Percentiles rank a stretch among this genome's conserved stretches.
These are phyloP conservation scores for Pichia insulana DNA, from an alignment of 805 yeast species.

Conservation along the genomic window DNA sequence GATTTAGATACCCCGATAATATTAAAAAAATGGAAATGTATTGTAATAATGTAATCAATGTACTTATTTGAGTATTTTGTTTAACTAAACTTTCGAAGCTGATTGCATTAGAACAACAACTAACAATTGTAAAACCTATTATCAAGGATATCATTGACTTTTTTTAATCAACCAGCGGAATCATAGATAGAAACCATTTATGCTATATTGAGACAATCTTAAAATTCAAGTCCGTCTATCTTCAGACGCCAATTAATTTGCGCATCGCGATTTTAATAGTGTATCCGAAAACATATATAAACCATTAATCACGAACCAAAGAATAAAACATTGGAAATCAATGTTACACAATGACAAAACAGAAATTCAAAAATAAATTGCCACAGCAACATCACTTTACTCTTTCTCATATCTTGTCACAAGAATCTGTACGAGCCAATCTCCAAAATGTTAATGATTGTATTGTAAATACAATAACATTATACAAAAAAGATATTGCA, in stretches of 20 bases:
- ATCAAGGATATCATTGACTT: constrained; percentile 1
- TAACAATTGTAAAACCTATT: constrained; percentile 45
- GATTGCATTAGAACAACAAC: constrained; percentile 66
- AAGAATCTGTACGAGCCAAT: neutral
- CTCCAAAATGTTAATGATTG: constrained; percentile 17
- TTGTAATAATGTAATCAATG: constrained; percentile 49
- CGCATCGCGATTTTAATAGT: no score
- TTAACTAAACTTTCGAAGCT: constrained; percentile 48
- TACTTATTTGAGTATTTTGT: constrained; percentile 31
- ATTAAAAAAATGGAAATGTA: constrained; percentile 43
- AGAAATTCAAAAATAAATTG: neutral
- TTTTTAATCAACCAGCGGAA: no score
- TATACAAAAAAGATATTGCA: constrained; percentile 24
- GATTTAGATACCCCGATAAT: constrained; percentile 30
- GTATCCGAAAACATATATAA: no score
- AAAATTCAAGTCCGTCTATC: no score
- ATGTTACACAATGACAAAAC: neutral
- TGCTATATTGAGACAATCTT: no score
- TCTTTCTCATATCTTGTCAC: constrained; percentile 7
- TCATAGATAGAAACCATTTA: no score
- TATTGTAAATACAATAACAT: constrained; percentile 14
- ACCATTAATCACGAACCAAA: no score
- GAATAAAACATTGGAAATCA: no score
- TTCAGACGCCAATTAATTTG: no score
- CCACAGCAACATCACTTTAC: constrained; percentile 6